phyloP scores from a whole-genome alignment of 202 grass and related monocot species.

The Panicum virgatum region DNA sequence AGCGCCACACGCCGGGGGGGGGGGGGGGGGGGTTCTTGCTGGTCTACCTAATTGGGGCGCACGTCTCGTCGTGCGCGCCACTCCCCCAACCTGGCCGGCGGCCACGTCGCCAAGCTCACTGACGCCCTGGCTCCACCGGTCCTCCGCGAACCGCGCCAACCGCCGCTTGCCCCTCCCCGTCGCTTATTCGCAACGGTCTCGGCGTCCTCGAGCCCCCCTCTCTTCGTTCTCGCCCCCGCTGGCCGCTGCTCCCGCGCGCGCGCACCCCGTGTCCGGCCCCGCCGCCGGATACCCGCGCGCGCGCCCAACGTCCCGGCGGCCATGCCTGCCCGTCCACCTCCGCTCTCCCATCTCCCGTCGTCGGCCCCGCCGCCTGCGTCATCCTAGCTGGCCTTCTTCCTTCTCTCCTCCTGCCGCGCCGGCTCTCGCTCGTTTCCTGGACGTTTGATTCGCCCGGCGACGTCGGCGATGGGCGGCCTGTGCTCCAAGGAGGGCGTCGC shows the following conservation, averaged over 20 bases:
- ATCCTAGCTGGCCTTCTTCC: neutral
- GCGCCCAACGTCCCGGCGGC: constrained; percentile 6
- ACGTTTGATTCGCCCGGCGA: neutral
- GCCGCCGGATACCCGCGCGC: neutral
- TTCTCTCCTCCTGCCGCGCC: neutral
- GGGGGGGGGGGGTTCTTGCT: no score
- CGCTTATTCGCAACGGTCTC: neutral
- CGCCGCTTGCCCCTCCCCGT: neutral
- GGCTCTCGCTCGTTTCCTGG: neutral
- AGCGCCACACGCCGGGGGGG: no score
- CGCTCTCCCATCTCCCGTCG: neutral
- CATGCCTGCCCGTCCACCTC: constrained; percentile 8
- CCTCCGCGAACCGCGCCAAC: constrained; percentile 14
- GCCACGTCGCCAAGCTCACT: neutral
- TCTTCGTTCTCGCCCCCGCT: no score
- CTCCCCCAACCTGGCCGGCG: neutral
- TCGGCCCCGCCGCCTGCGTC: neutral
- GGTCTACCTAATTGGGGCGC: neutral
- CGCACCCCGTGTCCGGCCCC: neutral
- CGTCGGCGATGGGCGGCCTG: constrained; percentile 52
- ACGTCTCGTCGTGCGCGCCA: constrained; percentile 35
- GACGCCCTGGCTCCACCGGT: constrained; percentile 1
- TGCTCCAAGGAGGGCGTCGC: constrained; percentile 60
- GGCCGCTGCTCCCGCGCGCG: neutral
- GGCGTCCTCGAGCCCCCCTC: neutral